These are phyloP conservation scores for Paraphoma sp. DNA, from an alignment of 2,329 filamentous ascomycete species.

Conservation along the genomic window DNA sequence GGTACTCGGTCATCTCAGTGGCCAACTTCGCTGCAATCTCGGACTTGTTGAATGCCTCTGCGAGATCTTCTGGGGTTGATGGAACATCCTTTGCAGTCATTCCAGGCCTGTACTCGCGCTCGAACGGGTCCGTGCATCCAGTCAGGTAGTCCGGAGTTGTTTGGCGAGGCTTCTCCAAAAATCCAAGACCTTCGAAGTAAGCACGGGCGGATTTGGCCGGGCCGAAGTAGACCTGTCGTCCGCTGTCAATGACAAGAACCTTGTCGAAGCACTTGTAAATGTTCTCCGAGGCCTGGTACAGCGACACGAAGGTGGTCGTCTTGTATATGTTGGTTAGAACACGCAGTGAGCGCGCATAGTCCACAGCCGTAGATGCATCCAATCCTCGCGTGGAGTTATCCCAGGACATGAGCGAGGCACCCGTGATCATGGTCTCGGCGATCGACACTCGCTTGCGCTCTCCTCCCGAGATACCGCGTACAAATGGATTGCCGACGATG, in stretches of 20 bases:
- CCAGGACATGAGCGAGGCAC: slow-evolving; percentile 74
- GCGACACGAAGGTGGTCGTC: slow-evolving; percentile 82
- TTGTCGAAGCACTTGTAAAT: slow-evolving; percentile 84
- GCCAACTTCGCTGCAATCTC: slow-evolving; percentile 62
- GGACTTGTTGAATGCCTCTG: slow-evolving; percentile 73
- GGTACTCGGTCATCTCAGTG: slow-evolving; percentile 73
- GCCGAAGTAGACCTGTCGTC: slow-evolving; percentile 78
- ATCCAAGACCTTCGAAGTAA: slow-evolving; percentile 81
- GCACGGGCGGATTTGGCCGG: slow-evolving; percentile 69
- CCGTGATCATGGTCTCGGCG: slow-evolving; percentile 80
- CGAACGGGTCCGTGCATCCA: slow-evolving; percentile 82
- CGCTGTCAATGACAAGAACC: slow-evolving; percentile 79
- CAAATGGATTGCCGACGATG: slow-evolving; percentile 81
- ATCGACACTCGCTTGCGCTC: slow-evolving; percentile 84
- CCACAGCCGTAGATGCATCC: slow-evolving; percentile 57
- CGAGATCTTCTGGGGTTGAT: slow-evolving; percentile 70
- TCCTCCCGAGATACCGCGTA: slow-evolving; percentile 78
- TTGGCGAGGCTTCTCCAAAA: slow-evolving; percentile 75
- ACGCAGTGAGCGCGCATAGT: slow-evolving; percentile 57
- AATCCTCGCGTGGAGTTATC: slow-evolving; percentile 57
- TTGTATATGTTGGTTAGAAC: slow-evolving; percentile 81
- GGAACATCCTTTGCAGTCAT: slow-evolving; percentile 71
- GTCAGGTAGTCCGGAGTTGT: slow-evolving; percentile 85
- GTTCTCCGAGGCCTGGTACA: slow-evolving; percentile 86
- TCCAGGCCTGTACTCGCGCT: slow-evolving; percentile 76